Evolutionary conservation across 768 basidiomycete species (phyloP), one percentile per base, ranked within the genome.

Genomic region (Mycena vitilis): DNA sequence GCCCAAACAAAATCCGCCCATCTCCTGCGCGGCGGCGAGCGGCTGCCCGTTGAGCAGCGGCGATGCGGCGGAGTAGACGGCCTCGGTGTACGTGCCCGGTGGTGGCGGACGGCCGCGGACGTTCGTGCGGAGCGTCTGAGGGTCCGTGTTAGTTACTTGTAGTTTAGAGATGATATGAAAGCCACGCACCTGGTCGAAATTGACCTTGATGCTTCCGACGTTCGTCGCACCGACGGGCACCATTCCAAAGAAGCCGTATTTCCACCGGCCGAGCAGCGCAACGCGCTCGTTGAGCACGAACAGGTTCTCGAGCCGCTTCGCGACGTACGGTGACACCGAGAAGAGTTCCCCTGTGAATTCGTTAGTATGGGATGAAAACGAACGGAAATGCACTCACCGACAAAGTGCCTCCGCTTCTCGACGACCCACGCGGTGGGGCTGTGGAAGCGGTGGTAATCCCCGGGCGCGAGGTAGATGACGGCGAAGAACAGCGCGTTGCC

Each of bases 281-380:
- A 99, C 97, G 25, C 98, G 91, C 81, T 99, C 98, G 76, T 99
- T 99, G n/a, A 99, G 85, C 11, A 99, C 96, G 72, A 99, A 99
- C 20, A 99, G 81, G 76, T 98, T 95, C 76, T 93, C 89, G 11
- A 98, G 83, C 12, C 96, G 90, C 77, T 93, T 93, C 12, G 94
- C 96, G 85, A 99, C 94, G 81, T 91, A 99, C 0, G 98, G 98
- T 5, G 95, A 95, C 25, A 99, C 98, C 12, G 93, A 95, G 81
- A 98, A 99, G 7, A 99, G 83, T 76, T 99, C 97, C 60, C 94
- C 94, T 94, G 73, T 16, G 30, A 34, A 15, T 4, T 5, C 10
- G 48, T 61, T 30, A 53, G 34, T 51, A 42, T 51, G 71, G 22
- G 68, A 54, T 15, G 47, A 5, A 22, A 38, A 5, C 45, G 25